phyloP scores from a whole-genome alignment of 2,329 filamentous ascomycete genomes.

The Fusarium sp. region DNA sequence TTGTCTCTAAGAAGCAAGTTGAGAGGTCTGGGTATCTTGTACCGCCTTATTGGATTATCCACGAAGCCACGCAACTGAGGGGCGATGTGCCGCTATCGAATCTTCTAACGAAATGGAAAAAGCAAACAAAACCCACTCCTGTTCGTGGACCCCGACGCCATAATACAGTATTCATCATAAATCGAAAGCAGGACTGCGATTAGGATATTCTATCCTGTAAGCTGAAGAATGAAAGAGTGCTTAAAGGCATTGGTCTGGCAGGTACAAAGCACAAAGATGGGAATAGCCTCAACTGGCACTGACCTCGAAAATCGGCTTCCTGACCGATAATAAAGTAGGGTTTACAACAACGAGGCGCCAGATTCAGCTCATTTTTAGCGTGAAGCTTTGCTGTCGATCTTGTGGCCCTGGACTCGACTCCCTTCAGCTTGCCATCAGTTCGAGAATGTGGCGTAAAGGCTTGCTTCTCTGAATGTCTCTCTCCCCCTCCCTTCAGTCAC shows the following conservation, averaged over 20 bases:
- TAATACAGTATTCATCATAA: background rate
- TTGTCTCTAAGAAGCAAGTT: constrained; percentile 25
- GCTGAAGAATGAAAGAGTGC: constrained; percentile 1
- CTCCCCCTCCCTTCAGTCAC: constrained; percentile 24
- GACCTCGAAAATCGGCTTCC: background rate
- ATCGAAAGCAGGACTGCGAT: background rate
- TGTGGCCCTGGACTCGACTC: constrained; percentile 8
- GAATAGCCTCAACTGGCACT: background rate
- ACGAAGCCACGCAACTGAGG: constrained; percentile 9
- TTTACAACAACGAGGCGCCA: background rate
- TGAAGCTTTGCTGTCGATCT: background rate
- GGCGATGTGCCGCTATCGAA: constrained; percentile 1
- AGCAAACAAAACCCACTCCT: constrained; percentile 13
- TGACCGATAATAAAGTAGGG: constrained; percentile 5
- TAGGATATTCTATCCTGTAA: background rate
- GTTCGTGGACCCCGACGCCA: constrained; percentile 1
- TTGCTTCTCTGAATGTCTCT: constrained; percentile 24
- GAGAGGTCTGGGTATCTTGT: constrained; percentile 1
- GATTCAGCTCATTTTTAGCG: constrained; percentile 2
- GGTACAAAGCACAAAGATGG: background rate
- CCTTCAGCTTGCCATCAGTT: constrained; percentile 15
- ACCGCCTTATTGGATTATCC: constrained; percentile 1
- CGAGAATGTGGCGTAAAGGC: constrained; percentile 18
- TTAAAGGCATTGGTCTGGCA: background rate
- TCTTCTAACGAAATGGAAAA: constrained; percentile 21